phyloP scores from a whole-genome alignment of 1,139 yeast species.

The Hansenula lynferdii region DNA sequence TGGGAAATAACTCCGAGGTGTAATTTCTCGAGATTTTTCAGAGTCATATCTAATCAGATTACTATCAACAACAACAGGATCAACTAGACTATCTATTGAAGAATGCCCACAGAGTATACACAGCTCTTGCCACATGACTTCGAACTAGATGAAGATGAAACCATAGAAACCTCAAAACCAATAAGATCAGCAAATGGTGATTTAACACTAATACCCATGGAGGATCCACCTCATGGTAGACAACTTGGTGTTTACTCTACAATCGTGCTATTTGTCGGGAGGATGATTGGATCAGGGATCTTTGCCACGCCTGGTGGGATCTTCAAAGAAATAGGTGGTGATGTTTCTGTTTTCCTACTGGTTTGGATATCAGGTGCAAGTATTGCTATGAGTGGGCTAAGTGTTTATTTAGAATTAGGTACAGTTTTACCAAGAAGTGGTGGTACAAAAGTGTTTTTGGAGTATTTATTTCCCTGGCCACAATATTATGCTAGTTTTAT shows the following conservation, averaged over 20 bases:
- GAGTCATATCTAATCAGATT: no score
- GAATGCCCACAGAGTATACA: not conserved
- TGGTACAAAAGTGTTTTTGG: conserved; percentile 55
- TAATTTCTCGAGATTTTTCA: no score
- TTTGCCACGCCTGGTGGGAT: conserved; percentile 57
- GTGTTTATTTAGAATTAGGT: conserved; percentile 53
- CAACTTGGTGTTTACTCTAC: conserved; percentile 55
- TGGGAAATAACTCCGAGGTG: no score
- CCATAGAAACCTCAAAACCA: conserved; percentile 9
- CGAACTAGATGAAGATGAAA: conserved; percentile 13
- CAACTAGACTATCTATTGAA: no score
- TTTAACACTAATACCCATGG: conserved; percentile 15
- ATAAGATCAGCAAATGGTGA: conserved; percentile 3
- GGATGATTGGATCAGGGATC: conserved; percentile 60
- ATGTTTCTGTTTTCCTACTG: conserved; percentile 44
- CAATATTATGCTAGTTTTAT: conserved; percentile 46
- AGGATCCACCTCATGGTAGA: conserved; percentile 54
- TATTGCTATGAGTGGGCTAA: conserved; percentile 53
- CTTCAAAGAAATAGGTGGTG: conserved; percentile 51
- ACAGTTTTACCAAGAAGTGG: conserved; percentile 57
- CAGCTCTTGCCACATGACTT: not conserved
- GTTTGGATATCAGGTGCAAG: conserved; percentile 51
- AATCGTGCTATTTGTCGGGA: conserved; percentile 45
- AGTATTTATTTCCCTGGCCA: conserved; percentile 49
- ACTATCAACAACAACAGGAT: no score